Percentiles rank a stretch among this genome's conserved stretches.
These are phyloP conservation scores for Daldinia bambusicola DNA, from an alignment of 495 filamentous ascomycete genomes.

Conservation along the genomic window DNA sequence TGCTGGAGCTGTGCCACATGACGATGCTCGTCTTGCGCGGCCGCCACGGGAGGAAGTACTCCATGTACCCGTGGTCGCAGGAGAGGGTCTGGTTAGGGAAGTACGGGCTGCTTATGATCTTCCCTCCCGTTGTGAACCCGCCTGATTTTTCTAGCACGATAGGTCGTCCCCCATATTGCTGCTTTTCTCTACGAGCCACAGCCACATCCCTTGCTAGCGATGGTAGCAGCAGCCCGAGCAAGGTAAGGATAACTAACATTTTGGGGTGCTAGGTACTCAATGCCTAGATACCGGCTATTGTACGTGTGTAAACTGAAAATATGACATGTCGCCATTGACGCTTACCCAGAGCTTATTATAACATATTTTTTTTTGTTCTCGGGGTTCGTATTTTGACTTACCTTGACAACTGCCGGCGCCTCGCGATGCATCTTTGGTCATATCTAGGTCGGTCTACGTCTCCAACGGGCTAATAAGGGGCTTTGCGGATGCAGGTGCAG, in stretches of 20 bases:
- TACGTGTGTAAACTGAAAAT: not conserved
- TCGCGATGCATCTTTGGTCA: slow-evolving; percentile 4
- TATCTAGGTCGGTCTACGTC: not conserved
- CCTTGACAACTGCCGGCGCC: slow-evolving; percentile 24
- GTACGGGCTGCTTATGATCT: slow-evolving; percentile 45
- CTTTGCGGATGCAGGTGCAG: not conserved
- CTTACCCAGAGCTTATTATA: no score
- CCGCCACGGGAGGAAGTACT: slow-evolving; percentile 61
- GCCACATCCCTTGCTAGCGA: not conserved
- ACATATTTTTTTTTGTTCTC: not conserved
- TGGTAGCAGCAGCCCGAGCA: slow-evolving; percentile 8
- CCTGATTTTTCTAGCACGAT: slow-evolving; percentile 55
- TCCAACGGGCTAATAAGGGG: slow-evolving; percentile 16
- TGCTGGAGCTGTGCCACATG: slow-evolving; percentile 62
- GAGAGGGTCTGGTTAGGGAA: slow-evolving; percentile 52
- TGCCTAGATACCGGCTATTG: not conserved
- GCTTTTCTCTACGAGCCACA: not conserved
- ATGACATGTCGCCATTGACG: not conserved
- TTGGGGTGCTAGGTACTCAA: slow-evolving; percentile 1
- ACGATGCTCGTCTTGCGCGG: slow-evolving; percentile 57
- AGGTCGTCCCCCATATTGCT: slow-evolving; percentile 30
- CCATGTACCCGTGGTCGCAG: slow-evolving; percentile 62
- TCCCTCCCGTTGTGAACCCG: slow-evolving; percentile 54
- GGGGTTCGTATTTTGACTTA: not conserved
- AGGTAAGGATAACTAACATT: slow-evolving; percentile 5